Base-by-base conservation (phyloP, 148 eudicot genomes). In the Simmondsia chinensis region DNA sequence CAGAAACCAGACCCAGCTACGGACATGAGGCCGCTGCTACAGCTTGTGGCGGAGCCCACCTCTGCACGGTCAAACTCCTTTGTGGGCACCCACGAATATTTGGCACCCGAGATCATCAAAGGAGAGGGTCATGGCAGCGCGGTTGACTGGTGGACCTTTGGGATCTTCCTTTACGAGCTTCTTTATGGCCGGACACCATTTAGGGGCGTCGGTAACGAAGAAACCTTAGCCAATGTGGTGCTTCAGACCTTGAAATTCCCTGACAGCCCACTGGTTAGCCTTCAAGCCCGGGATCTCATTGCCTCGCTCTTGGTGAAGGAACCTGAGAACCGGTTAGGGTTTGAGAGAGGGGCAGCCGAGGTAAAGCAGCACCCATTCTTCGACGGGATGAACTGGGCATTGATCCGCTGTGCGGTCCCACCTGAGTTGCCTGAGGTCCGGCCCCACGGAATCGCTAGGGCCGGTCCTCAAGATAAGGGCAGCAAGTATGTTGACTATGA, bases 91-190 rank as follows among this genome's bases (percentile, higher is more conserved):
- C 96, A 88, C 33, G 96, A 87, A 59, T 87, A 87, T 37, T 73
- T 86, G 45, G 91, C 95, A 53, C 95, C 95, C 0, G 95, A 86
- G 51, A 86, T 86, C 43, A 83, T 87, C 52, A 80, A 76, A 65
- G 94, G 94, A 17, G 94, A 87, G 36, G 96, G 94, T 20, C 96
- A 88, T 25, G 96, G 96, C 37, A 83, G 94, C 28, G 88, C 96
- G 2, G 96, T 88, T 10, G 96, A 88, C 61, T 88, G 96, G 96
- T 88, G 96, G 96, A 88, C 94, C 1, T 73, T 77, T 10, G 96
- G 96, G 7, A 52, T 88, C 4, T 83, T 88, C 38, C 72, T 88
- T 0, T 88, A 83, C 22, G 96, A 88, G 65, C 82, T 88, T 51
- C 77, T 88, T n/a, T 88, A 83, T 32, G 96, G 96, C 20, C 68